Evolutionary conservation across 2,329 filamentous ascomycete species (phyloP).

Genomic region (Calonectria pauciramosa): DNA sequence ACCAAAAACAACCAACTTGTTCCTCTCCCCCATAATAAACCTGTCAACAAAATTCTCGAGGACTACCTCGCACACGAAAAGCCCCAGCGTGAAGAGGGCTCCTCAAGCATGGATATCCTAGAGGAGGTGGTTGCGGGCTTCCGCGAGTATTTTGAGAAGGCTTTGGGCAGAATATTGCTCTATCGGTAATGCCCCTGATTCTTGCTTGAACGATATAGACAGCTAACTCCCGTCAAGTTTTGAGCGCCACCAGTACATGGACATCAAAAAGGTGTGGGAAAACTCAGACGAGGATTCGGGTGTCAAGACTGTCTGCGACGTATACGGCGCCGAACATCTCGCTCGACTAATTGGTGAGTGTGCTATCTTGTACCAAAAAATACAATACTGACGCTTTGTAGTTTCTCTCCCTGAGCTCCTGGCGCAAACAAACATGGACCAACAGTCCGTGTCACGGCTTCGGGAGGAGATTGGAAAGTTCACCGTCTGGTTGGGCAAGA

Average conservation of each 20-base stretch:
- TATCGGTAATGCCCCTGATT: constrained; percentile 69
- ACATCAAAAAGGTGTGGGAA: constrained; percentile 80
- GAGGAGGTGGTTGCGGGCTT: constrained; percentile 90
- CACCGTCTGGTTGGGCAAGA: constrained; percentile 85
- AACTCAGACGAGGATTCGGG: constrained; percentile 72
- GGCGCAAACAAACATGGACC: constrained; percentile 98
- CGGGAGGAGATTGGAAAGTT: constrained; percentile 91
- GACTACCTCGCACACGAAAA: constrained; percentile 83
- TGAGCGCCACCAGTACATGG: constrained; percentile 89
- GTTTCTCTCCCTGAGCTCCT: constrained; percentile 93
- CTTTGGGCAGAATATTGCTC: constrained; percentile 87
- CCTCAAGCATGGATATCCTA: constrained; percentile 84
- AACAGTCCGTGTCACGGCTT: constrained; percentile 88
- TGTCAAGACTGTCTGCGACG: constrained; percentile 80
- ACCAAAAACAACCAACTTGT: constrained; percentile 96
- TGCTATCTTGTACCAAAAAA: not conserved
- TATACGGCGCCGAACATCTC: constrained; percentile 94
- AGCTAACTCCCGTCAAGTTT: constrained; percentile 70
- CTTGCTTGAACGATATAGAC: not conserved
- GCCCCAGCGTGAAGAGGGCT: constrained; percentile 73
- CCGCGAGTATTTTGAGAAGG: constrained; percentile 94
- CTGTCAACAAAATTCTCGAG: constrained; percentile 83
- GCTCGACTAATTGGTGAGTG: constrained; percentile 86
- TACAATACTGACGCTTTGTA: constrained; percentile 52
- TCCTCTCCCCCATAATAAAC: constrained; percentile 81